Conservation (phyloP, 108 stramenopile genomes). For the Fragilariopsis cylindrus region DNA sequence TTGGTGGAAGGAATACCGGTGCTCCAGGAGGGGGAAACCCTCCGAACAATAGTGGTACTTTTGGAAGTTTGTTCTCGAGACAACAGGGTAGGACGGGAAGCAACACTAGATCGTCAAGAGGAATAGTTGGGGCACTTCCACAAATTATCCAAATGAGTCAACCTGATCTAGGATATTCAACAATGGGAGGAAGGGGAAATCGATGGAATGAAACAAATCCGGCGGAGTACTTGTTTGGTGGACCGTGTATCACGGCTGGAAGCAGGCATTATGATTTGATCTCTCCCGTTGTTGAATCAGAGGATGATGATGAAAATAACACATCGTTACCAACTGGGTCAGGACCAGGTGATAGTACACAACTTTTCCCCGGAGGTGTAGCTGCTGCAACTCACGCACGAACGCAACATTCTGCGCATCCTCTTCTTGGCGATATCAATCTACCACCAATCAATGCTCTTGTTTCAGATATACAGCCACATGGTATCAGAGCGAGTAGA, state of each 20-base stretch:
- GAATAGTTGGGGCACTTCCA: constrained; percentile 29
- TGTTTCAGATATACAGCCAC: constrained; percentile 47
- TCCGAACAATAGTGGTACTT: constrained; percentile 4
- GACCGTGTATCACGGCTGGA: constrained; percentile 57
- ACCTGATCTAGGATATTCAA: constrained; percentile 57
- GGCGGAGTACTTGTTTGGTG: constrained; percentile 79
- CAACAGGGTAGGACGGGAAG: constrained; percentile 9
- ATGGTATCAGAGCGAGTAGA: constrained; percentile 33
- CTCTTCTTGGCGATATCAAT: constrained; percentile 57
- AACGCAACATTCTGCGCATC: constrained; percentile 51
- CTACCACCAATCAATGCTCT: constrained; percentile 76
- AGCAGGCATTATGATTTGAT: constrained; percentile 57
- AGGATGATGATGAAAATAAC: constrained; percentile 28
- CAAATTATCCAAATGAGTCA: constrained; percentile 57
- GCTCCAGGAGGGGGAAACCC: constrained; percentile 19
- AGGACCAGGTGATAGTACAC: constrained; percentile 39
- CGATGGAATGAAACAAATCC: constrained; percentile 46
- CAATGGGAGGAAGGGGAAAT: constrained; percentile 38
- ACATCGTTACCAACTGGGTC: constrained; percentile 19
- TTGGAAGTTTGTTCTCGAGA: constrained; percentile 7
- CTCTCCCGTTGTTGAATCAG: constrained; percentile 19
- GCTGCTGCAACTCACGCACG: constrained; percentile 63
- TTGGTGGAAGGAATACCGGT: constrained; percentile 27
- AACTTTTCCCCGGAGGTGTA: constrained; percentile 80
- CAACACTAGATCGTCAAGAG: constrained; percentile 10